Percentiles rank a stretch among this genome's conserved stretches.
phyloP scores from a whole-genome alignment of 345 rosid genomes.

The Clausena lansium region DNA sequence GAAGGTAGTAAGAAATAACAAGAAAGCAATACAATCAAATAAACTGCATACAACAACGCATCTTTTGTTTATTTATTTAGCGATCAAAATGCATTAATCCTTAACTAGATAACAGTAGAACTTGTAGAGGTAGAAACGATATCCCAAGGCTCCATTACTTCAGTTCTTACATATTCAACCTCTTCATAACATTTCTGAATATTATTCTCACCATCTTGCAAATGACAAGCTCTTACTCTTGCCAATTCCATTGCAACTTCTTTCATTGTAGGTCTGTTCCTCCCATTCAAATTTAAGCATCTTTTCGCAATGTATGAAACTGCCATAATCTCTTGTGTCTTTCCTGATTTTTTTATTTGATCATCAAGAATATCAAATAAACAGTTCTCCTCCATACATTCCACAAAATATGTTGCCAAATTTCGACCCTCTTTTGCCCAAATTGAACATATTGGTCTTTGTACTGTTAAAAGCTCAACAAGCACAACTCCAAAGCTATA shows the following conservation, averaged over 20 bases:
- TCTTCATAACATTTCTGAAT: background rate
- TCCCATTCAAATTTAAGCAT: conserved; percentile 1
- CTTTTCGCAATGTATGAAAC: background rate
- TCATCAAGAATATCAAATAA: background rate
- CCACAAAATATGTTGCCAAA: background rate
- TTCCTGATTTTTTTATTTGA: background rate
- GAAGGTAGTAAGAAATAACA: too few relatives aligned
- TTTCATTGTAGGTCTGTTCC: conserved; percentile 2
- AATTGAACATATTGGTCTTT: background rate
- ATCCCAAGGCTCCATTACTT: background rate
- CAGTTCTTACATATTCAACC: conserved; percentile 1
- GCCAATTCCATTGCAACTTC: background rate
- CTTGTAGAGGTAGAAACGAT: background rate
- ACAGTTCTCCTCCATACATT: background rate
- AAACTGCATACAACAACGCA: background rate
- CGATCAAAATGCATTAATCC: too few relatives aligned
- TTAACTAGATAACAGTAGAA: background rate
- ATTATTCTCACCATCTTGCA: background rate
- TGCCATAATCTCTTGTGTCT: background rate
- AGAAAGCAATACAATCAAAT: too few relatives aligned
- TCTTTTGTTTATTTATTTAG: too few relatives aligned
- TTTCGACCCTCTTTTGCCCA: background rate
- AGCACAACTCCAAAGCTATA: conserved; percentile 3
- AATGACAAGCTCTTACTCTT: background rate
- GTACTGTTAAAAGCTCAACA: background rate